phyloP scores from a whole-genome alignment of 75 land plant genomes.

The Cupressus sempervirens region DNA sequence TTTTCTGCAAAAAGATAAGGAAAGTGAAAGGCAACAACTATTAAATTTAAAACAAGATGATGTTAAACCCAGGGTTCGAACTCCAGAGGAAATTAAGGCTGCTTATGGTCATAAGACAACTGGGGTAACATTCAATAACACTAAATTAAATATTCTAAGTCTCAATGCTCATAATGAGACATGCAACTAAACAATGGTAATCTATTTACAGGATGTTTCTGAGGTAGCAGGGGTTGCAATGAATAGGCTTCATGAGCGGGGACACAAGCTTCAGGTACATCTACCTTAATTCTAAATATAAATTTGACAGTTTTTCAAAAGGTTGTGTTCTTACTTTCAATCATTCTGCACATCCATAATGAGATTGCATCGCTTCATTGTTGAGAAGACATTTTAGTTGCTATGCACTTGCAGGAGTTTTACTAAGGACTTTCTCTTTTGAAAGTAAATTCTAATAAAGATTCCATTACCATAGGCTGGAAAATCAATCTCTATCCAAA shows the following conservation, averaged over 20 bases:
- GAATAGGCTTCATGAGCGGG: slow-evolving; percentile 74
- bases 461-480: no score
- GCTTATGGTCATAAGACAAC: slow-evolving; percentile 53
- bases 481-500: no score
- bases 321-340: background rate
- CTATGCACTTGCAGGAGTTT: background rate
- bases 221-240: slow-evolving; percentile 69
- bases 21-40: slow-evolving; percentile 51
- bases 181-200: background rate
- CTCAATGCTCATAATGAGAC: background rate
- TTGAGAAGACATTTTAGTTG: background rate
- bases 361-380: background rate
- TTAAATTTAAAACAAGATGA: slow-evolving; percentile 54
- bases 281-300: background rate
- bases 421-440: background rate
- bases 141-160: background rate
- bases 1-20: slow-evolving; percentile 27
- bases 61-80: slow-evolving; percentile 58
- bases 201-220: slow-evolving; percentile 59
- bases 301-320: background rate
- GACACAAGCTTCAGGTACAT: slow-evolving; percentile 84
- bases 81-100: slow-evolving; percentile 78
- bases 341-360: background rate
- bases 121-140: slow-evolving; percentile 30
- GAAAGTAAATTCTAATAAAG: background rate